Conservation (phyloP, 768 basidiomycete species). For the Auricularia sp. region DNA sequence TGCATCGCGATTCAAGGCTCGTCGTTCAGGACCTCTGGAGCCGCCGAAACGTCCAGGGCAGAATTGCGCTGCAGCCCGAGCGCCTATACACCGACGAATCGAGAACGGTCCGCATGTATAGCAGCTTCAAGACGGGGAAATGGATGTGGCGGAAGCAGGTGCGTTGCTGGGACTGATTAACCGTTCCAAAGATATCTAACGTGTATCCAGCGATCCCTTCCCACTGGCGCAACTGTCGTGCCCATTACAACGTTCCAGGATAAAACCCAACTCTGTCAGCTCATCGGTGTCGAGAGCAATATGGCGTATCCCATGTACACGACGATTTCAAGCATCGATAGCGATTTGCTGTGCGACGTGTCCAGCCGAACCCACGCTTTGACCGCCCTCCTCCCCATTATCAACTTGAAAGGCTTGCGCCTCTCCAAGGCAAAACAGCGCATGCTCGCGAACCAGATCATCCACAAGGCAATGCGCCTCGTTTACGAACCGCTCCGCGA, state of each 20-base stretch:
- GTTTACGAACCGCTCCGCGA: conserved; percentile 23
- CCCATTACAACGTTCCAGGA: not conserved
- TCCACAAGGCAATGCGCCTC: conserved; percentile 26
- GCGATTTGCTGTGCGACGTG: not conserved
- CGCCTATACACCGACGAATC: not conserved
- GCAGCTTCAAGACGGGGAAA: not conserved
- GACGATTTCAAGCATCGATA: not conserved
- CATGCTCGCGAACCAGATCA: conserved; percentile 12
- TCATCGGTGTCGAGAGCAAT: not conserved
- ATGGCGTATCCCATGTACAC: not conserved
- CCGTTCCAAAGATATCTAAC: too few species aligned
- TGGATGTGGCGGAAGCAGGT: not conserved
- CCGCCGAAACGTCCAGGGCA: not conserved
- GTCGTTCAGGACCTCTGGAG: not conserved
- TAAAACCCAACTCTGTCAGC: not conserved
- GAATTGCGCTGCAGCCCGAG: not conserved
- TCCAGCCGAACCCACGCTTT: not conserved
- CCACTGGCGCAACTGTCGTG: not conserved
- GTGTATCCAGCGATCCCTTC: too few species aligned
- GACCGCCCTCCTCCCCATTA: not conserved
- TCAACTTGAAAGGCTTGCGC: not conserved
- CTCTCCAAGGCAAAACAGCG: not conserved
- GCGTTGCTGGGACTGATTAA: too few species aligned
- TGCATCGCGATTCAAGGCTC: not conserved
- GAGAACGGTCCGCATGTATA: not conserved